A percentile compares a stretch with the other conserved stretches of the same genome.
Evolutionary conservation across 2,329 filamentous ascomycete species (phyloP).

Genomic region (Berkeleyomyces basicola): DNA sequence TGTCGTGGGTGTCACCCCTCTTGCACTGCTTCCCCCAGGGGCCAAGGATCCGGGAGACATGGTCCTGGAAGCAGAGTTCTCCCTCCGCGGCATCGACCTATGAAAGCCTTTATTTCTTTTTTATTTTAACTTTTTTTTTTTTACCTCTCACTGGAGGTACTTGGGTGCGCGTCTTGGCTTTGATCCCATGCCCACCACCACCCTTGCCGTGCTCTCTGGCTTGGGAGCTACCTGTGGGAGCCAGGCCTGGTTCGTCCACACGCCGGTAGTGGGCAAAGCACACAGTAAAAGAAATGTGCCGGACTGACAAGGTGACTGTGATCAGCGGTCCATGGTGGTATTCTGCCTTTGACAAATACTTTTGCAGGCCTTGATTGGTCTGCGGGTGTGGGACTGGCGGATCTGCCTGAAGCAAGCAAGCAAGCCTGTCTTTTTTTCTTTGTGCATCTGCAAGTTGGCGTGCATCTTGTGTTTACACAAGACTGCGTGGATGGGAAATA

Average conservation of each 20-base stretch:
- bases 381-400: too few species aligned
- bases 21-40: too few species aligned
- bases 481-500: too few species aligned
- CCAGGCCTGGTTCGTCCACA: not conserved
- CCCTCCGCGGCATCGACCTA: not conserved
- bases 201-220: too few species aligned
- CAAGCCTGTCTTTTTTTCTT: too few species aligned
- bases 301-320: not conserved
- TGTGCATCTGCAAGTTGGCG: too few species aligned
- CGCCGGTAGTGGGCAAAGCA: not conserved
- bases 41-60: not conserved
- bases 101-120: not conserved
- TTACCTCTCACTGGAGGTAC: too few species aligned
- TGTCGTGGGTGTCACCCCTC: not conserved
- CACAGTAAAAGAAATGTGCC: not conserved
- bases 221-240: too few species aligned
- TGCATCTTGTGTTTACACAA: too few species aligned
- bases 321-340: not conserved
- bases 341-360: constrained; percentile 2
- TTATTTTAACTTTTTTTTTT: not conserved
- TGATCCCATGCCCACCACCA: not conserved
- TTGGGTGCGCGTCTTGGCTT: not conserved
- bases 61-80: not conserved
- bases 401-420: too few species aligned
- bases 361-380: constrained; percentile 3